phyloP scores from a whole-genome alignment of 2,329 filamentous ascomycete genomes.

The Chaetothyriales sp. region DNA sequence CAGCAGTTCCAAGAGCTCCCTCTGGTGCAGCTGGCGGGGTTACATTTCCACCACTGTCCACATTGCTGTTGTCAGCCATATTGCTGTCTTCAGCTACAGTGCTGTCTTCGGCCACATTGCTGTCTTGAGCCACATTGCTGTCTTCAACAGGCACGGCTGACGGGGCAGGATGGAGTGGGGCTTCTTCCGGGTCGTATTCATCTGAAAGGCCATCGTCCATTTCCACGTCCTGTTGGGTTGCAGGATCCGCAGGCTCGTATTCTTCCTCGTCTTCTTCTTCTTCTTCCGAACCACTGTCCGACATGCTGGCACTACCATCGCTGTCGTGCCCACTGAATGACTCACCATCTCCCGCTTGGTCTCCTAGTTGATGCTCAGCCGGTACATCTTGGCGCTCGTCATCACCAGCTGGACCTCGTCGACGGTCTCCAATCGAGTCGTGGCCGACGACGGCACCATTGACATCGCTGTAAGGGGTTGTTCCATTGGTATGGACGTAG shows the following conservation, averaged over 20 bases:
- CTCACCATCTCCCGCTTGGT: not conserved
- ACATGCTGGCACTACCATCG: constrained; percentile 19
- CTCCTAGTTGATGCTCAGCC: not conserved
- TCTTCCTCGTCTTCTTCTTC: constrained; percentile 12
- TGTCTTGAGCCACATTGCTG: not conserved
- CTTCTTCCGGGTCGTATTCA: constrained; percentile 24
- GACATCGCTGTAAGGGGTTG: constrained; percentile 5
- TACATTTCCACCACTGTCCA: too few species aligned
- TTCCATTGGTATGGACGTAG: constrained; percentile 13
- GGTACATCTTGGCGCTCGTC: not conserved
- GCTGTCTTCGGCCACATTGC: too few species aligned
- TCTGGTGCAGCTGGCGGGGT: too few species aligned
- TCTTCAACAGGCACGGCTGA: not conserved
- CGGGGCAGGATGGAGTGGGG: constrained; percentile 11
- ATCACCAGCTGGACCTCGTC: not conserved
- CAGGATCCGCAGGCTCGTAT: constrained; percentile 13
- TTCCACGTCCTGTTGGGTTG: constrained; percentile 6
- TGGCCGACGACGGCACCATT: not conserved
- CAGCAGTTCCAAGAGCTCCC: too few species aligned
- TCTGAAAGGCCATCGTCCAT: constrained; percentile 9
- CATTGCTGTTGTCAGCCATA: too few species aligned
- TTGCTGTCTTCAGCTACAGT: too few species aligned
- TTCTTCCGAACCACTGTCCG: constrained; percentile 30
- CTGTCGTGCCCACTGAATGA: constrained; percentile 3
- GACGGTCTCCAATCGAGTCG: not conserved